phyloP scores from a whole-genome alignment of 1,284 basidiomycete genomes.

The Clitocybe nebularis region DNA sequence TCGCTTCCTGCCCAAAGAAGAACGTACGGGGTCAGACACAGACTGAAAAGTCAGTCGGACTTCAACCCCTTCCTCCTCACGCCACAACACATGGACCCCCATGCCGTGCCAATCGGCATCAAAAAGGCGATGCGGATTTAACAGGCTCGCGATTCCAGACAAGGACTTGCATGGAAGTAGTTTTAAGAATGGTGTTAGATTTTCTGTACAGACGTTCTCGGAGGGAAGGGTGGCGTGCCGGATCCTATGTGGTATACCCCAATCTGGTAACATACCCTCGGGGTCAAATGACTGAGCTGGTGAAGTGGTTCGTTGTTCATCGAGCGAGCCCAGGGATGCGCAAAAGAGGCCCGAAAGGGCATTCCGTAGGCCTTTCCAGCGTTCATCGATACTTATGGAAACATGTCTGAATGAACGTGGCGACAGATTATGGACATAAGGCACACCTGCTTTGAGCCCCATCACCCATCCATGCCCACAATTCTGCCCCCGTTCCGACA shows the following conservation, averaged over 20 bases:
- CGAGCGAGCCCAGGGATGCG: slow-evolving; percentile 79
- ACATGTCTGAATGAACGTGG: slow-evolving; percentile 6
- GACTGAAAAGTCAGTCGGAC: slow-evolving; percentile 78
- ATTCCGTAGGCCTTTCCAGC: slow-evolving; percentile 86
- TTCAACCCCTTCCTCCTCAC: slow-evolving; percentile 49
- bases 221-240: slow-evolving; percentile 78
- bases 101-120: slow-evolving; percentile 88
- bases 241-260: slow-evolving; percentile 49
- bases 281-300: slow-evolving; percentile 57
- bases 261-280: slow-evolving; percentile 51
- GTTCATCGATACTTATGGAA: slow-evolving; percentile 55
- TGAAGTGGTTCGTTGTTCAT: slow-evolving; percentile 68
- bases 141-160: slow-evolving; percentile 84
- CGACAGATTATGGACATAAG: slow-evolving; percentile 2
- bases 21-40: slow-evolving; percentile 76
- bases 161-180: slow-evolving; percentile 89
- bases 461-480: slow-evolving; percentile 86
- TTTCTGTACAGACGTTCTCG: slow-evolving; percentile 93
- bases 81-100: slow-evolving; percentile 71
- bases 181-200: slow-evolving; percentile 93
- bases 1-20: slow-evolving; percentile 44
- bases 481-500: slow-evolving; percentile 82
- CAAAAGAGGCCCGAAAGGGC: slow-evolving; percentile 93
- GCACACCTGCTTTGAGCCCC: slow-evolving; percentile 48
- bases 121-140: slow-evolving; percentile 86